These are phyloP conservation scores for Phalaenopsis aphrodite DNA, from an alignment of 106 monocot species.

Conservation along the genomic window DNA sequence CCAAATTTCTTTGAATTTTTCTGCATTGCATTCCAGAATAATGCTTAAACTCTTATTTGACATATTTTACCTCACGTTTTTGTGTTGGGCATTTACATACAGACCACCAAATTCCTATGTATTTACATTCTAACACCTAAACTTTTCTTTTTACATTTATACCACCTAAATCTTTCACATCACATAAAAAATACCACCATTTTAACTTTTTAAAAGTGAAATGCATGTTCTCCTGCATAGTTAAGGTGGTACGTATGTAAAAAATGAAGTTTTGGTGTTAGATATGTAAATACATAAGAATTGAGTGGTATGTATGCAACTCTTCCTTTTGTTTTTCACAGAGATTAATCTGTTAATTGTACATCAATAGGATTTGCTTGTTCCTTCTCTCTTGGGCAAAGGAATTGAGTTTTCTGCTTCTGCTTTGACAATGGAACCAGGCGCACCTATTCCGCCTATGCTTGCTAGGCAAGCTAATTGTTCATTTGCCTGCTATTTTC, in stretches of 20 bases:
- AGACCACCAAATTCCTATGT: too few species aligned
- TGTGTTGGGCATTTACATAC: background rate
- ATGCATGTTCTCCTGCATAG: too few species aligned
- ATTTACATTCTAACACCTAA: too few species aligned
- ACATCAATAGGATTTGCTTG: constrained; percentile 74
- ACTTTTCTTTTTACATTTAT: too few species aligned
- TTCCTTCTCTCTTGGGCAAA: constrained; percentile 70
- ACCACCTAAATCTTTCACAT: too few species aligned
- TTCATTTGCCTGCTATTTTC: constrained; percentile 8
- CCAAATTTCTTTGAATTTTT: background rate
- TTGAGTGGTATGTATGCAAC: too few species aligned
- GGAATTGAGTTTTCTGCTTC: constrained; percentile 65
- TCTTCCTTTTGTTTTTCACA: background rate
- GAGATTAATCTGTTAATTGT: background rate
- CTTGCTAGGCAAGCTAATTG: constrained; percentile 62
- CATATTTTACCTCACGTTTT: background rate
- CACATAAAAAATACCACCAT: too few species aligned
- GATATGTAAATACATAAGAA: too few species aligned
- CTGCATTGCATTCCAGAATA: background rate
- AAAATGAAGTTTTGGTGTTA: too few species aligned
- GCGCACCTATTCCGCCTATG: constrained; percentile 86
- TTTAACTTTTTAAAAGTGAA: too few species aligned
- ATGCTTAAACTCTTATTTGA: constrained; percentile 3
- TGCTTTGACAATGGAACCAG: constrained; percentile 56
- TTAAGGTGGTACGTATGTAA: too few species aligned